Base-by-base conservation (phyloP, 2,329 filamentous ascomycete genomes). In the Alternaria panax region DNA sequence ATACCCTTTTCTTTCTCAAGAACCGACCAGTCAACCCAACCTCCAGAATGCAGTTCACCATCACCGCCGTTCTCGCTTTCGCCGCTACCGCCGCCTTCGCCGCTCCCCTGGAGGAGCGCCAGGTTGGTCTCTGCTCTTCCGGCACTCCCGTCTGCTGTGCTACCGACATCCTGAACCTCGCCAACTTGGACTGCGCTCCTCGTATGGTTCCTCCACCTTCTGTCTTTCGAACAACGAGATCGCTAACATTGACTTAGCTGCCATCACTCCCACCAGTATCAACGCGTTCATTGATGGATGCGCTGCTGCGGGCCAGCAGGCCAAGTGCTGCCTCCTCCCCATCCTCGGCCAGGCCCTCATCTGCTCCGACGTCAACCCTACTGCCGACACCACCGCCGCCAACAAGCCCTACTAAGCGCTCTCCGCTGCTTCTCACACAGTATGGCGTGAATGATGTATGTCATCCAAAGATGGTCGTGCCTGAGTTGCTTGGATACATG, bases 101-200 rank as follows among this genome's bases (percentile, higher is more conserved):
- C 43, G 69, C 75, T 57, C 61, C 73, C 41, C 65, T 79, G 20
- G 67, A 72, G 24, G 63, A 72, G 56, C 75, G 76, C 67, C 75
- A 77, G 59, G 48, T 56, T 25, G 56, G 60, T n/a, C 66, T 79
- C 68, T 80, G 78, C 75, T 59, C 66, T 40, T 72, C 74, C 7
- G 70, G 72, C 48, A 67, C 70, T 65, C 69, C 84, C 4, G 82
- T 85, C 64, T 90, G 87, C 81, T 90, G 87, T 72, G 84, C 86
- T 14, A 87, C 86, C 24, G 85, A 89, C 64, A 81, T 89, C 32
- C 82, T 89, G 38, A 83, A 85, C 59, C 62, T 88, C 58, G 85
- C 83, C 3, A 79, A 86, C 72, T 78, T 88, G 24, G 79, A 89
- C 79, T 90, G 87, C 74, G 76, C 69, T 18, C 72, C 78, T 58